Percentiles rank a stretch among this genome's conserved stretches.
These are phyloP conservation scores for Fusarium transvaalense DNA, from an alignment of 2,329 filamentous ascomycete genomes.

Conservation along the genomic window DNA sequence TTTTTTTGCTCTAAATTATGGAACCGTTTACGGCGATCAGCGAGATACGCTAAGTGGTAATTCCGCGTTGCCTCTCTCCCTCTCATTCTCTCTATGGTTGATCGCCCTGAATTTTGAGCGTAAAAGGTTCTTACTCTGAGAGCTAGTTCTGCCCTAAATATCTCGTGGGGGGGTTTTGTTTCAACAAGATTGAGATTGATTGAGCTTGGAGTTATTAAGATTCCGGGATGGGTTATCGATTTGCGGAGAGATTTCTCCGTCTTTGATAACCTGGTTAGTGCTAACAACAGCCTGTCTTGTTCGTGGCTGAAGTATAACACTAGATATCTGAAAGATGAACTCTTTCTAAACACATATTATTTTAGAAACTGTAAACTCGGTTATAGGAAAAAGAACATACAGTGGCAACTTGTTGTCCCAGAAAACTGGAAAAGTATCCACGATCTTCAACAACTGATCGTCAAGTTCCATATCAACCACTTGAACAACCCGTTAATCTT, in stretches of 20 bases:
- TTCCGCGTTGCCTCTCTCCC: background rate
- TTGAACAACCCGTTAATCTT: background rate
- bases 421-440: too few species aligned
- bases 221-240: background rate
- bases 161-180: conserved; percentile 4
- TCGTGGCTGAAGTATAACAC: background rate
- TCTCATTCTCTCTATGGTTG: conserved; percentile 14
- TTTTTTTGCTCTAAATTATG: background rate
- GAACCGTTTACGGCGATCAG: background rate
- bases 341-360: too few species aligned
- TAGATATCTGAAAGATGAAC: background rate
- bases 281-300: too few species aligned
- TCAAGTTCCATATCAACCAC: background rate
- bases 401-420: background rate
- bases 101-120: conserved; percentile 30
- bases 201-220: background rate
- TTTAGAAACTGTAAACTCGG: background rate
- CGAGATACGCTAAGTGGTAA: conserved; percentile 3
- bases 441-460: conserved; percentile 1
- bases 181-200: conserved; percentile 3
- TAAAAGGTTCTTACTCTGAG: background rate
- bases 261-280: background rate
- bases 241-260: conserved; percentile 14
- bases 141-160: background rate
- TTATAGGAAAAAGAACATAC: background rate